Evolutionary conservation across 805 yeast species (phyloP).

Genomic region (Myxozyma neglecta): DNA sequence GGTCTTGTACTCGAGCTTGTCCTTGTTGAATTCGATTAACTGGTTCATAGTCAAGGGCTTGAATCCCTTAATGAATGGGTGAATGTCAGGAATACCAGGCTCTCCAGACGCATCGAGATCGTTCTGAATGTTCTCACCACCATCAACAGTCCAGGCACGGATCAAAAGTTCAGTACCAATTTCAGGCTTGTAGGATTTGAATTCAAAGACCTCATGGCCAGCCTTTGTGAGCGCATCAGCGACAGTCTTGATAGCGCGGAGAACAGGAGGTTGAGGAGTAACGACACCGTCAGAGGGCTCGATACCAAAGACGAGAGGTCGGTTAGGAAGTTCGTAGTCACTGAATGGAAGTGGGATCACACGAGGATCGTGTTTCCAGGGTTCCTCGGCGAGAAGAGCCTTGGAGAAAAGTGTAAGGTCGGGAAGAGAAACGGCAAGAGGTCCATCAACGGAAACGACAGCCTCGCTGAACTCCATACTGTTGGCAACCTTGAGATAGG

Average conservation of each 20-base stretch:
- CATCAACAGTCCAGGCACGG: conserved; percentile 32
- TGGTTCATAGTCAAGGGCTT: conserved; percentile 24
- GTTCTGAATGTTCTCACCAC: conserved; percentile 29
- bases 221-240: conserved; percentile 37
- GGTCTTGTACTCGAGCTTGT: conserved; percentile 31
- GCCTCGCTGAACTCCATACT: conserved; percentile 40
- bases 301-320: conserved; percentile 47
- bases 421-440: conserved; percentile 51
- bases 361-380: conserved; percentile 49
- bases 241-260: conserved; percentile 47
- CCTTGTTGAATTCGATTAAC: conserved; percentile 26
- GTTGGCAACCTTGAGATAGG: conserved; percentile 47
- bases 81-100: conserved; percentile 31
- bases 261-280: conserved; percentile 52
- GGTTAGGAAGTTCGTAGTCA: conserved; percentile 37
- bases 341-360: conserved; percentile 44
- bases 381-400: conserved; percentile 41
- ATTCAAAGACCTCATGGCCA: conserved; percentile 54
- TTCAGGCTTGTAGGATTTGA: conserved; percentile 43
- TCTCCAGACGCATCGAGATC: conserved; percentile 31
- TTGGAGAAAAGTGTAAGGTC: conserved; percentile 55
- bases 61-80: conserved; percentile 24
- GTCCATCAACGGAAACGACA: conserved; percentile 54
- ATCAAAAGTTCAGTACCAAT: conserved; percentile 20
- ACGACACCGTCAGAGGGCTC: conserved; percentile 47